Base-by-base conservation (phyloP, 805 yeast genomes). In the Ogataea paradorogensis region DNA sequence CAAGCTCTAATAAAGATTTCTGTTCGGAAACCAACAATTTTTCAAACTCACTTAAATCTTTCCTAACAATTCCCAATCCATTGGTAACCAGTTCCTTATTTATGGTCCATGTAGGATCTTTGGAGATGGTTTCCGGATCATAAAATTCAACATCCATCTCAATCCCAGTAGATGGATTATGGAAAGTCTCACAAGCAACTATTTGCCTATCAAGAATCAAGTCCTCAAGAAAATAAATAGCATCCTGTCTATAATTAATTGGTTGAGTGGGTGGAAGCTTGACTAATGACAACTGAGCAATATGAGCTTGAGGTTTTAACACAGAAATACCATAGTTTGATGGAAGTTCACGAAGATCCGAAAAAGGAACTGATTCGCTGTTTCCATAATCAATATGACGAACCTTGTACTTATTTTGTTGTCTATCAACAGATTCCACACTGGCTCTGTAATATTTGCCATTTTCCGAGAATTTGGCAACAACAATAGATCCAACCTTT, bases 341-440 rank as follows among this genome's bases (percentile, higher is more conserved):
- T 11, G 88, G 83, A 38, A 83, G 66, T 2, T 66, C 65, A 43
- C 82, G 63, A 45, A 83, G 62, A 14, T 74, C 63, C 1, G 66
- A 44, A 27, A 67, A 52, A 9, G 71, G 46, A 8, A 78, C 77
- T 22, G 56, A 52, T 50, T 74, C 80, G 27, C 63, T 55, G 34
- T 71, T 73, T 23, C 89, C 89, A 44, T 74, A 77, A 56, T 82
- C 90, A 33, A 82, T 59, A 43, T 79, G 78, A 50, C 71, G 71
- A 22, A 82, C 80, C 38, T 70, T 72, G 52, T 61, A 76, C 38
- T 61, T 59, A 40, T 61, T 62, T 14, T 70, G 51, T 10, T 64
- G 42, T 45, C 70, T 71, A 48, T 78, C 82, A 40, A 65, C 63
- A 18, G 64, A 58, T 14, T 70, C 35, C 31, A 82, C 75, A 42